These are phyloP conservation scores for Pseudogymnoascus sp. DNA, from an alignment of 2,329 filamentous ascomycete genomes.

Conservation along the genomic window DNA sequence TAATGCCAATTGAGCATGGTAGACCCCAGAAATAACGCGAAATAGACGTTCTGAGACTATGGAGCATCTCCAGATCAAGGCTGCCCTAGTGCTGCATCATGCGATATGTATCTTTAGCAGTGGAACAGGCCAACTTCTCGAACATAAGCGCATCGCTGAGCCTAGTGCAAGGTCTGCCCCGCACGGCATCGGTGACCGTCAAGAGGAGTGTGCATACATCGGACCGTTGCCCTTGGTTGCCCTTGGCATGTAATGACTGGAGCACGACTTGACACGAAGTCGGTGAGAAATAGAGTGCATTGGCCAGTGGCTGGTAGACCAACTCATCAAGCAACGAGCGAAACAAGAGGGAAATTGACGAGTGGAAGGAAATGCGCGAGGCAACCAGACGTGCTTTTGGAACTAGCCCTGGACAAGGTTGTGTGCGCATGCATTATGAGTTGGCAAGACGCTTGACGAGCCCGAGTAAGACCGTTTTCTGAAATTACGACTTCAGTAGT, in stretches of 20 bases:
- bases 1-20: conserved; percentile 5
- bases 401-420: conserved; percentile 29
- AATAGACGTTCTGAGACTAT: conserved; percentile 7
- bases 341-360: neutral
- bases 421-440: conserved; percentile 63
- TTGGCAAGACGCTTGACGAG: conserved; percentile 61
- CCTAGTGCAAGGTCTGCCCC: conserved; percentile 2
- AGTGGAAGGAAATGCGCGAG: conserved; percentile 20
- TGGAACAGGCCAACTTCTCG: conserved; percentile 1
- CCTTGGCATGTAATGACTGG: conserved; percentile 28
- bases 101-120: conserved; percentile 8
- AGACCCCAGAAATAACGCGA: conserved; percentile 7
- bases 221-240: conserved; percentile 18
- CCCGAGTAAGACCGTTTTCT: conserved; percentile 39
- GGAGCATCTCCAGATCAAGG: conserved; percentile 3
- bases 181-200: conserved; percentile 7
- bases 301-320: conserved; percentile 26
- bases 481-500: conserved; percentile 4
- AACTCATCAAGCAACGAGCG: conserved; percentile 10
- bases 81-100: neutral
- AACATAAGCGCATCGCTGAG: conserved; percentile 7
- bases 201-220: conserved; percentile 17
- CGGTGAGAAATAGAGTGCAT: conserved; percentile 30
- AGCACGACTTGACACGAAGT: conserved; percentile 32
- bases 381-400: conserved; percentile 23